Percentiles rank a stretch among this genome's conserved stretches.
phyloP scores from a whole-genome alignment of 768 basidiomycete species.

The Paxillus involutus region DNA sequence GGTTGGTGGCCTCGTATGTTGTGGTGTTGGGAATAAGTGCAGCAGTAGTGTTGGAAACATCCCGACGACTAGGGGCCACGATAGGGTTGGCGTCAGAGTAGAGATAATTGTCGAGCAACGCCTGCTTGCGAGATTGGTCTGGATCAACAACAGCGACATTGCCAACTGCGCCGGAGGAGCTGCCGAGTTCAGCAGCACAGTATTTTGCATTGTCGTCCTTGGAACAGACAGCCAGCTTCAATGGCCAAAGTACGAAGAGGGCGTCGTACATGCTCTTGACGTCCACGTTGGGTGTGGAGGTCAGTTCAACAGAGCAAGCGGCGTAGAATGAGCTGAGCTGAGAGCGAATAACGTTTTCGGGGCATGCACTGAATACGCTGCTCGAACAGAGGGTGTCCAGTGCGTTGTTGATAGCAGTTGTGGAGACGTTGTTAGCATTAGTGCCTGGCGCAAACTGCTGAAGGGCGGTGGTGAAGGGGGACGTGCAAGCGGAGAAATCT shows the following conservation, averaged over 20 bases:
- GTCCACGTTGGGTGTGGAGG: constrained; percentile 39
- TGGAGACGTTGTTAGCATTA: constrained; percentile 37
- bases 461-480: constrained; percentile 59
- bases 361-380: constrained; percentile 48
- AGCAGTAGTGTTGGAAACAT: constrained; percentile 25
- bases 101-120: constrained; percentile 25
- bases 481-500: constrained; percentile 59
- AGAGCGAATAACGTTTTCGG: constrained; percentile 53
- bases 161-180: constrained; percentile 25
- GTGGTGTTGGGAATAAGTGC: constrained; percentile 50
- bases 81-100: constrained; percentile 14
- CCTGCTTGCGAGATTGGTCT: constrained; percentile 7
- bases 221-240: constrained; percentile 68
- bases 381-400: constrained; percentile 57
- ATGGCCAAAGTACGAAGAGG: constrained; percentile 68
- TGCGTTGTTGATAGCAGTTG: constrained; percentile 48
- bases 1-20: constrained; percentile 55
- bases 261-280: constrained; percentile 77
- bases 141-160: constrained; percentile 9
- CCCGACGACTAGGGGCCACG: constrained; percentile 26
- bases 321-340: constrained; percentile 70
- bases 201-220: constrained; percentile 70
- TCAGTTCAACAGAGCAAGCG: constrained; percentile 72
- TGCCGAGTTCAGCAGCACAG: constrained; percentile 58
- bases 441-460: constrained; percentile 48